These are phyloP conservation scores for Talaromyces amestolkiae DNA, from an alignment of 2,329 filamentous ascomycete species.

Conservation along the genomic window DNA sequence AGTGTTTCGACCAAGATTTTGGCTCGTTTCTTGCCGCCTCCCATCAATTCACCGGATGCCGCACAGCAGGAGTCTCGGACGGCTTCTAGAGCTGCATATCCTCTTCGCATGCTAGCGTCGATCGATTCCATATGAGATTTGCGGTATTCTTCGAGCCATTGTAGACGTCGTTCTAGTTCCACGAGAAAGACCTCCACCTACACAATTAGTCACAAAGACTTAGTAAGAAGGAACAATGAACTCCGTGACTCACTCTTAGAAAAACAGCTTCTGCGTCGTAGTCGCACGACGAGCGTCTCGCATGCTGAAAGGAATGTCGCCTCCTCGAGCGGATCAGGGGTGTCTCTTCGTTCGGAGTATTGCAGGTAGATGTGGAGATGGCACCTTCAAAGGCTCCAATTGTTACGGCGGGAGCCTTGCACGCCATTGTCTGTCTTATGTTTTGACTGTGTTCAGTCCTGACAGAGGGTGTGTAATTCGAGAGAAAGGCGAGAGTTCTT, in stretches of 20 bases:
- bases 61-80: constrained; percentile 86
- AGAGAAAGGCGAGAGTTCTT: not conserved
- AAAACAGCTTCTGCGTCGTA: constrained; percentile 48
- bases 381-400: constrained; percentile 36
- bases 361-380: constrained; percentile 26
- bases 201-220: not conserved
- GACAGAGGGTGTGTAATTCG: not conserved
- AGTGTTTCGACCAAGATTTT: constrained; percentile 90
- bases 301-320: constrained; percentile 47
- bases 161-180: constrained; percentile 81
- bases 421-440: constrained; percentile 32
- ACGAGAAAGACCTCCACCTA: constrained; percentile 57
- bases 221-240: not conserved
- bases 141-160: constrained; percentile 83
- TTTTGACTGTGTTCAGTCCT: too few species aligned
- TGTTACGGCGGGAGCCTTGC: constrained; percentile 40
- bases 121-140: constrained; percentile 76
- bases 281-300: constrained; percentile 43
- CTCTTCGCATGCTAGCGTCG: constrained; percentile 78
- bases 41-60: constrained; percentile 85
- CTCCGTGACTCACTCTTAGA: constrained; percentile 34
- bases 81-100: constrained; percentile 80
- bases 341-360: constrained; percentile 34
- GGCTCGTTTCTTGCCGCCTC: constrained; percentile 76
- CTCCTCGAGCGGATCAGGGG: constrained; percentile 39